Evolutionary conservation across 441 rosid genomes (phyloP).

Genomic region (Brassica hybrid): DNA sequence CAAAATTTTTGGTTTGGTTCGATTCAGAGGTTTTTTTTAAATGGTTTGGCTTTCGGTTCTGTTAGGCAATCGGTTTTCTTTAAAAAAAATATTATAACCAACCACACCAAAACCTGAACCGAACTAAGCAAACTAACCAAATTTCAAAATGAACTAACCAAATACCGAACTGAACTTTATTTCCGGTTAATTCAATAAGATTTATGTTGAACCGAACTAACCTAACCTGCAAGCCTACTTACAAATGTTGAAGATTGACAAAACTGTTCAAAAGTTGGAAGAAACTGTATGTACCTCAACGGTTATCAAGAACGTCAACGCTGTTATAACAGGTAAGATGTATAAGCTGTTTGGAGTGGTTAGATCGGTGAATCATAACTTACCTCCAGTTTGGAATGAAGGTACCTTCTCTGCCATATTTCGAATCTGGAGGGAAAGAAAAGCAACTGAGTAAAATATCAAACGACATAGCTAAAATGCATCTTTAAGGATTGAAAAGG

Average conservation of each 20-base stretch:
- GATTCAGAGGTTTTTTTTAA: too few relatives aligned
- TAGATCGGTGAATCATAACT: constrained; percentile 81
- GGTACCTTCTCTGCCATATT: constrained; percentile 96
- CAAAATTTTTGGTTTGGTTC: too few relatives aligned
- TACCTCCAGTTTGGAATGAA: constrained; percentile 90
- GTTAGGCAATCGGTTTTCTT: too few relatives aligned
- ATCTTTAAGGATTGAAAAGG: constrained; percentile 16
- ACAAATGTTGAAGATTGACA: not conserved
- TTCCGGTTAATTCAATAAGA: too few relatives aligned
- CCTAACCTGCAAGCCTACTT: too few relatives aligned
- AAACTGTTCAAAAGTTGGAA: constrained; percentile 2
- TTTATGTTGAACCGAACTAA: too few relatives aligned
- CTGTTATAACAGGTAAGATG: constrained; percentile 74
- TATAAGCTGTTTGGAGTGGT: constrained; percentile 72
- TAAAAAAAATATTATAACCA: too few relatives aligned
- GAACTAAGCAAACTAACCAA: too few relatives aligned
- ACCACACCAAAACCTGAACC: too few relatives aligned
- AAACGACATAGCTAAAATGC: constrained; percentile 7
- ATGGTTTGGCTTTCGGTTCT: too few relatives aligned
- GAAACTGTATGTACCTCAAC: constrained; percentile 70
- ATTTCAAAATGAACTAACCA: too few relatives aligned
- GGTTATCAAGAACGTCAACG: constrained; percentile 64
- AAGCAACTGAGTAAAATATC: not conserved
- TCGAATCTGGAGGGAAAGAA: constrained; percentile 51
- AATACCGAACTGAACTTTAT: too few relatives aligned